Percentiles rank a stretch among this genome's conserved stretches.
These are phyloP conservation scores for Leptomonas seymouri DNA, from an alignment of 208 protist genomes.

Conservation along the genomic window DNA sequence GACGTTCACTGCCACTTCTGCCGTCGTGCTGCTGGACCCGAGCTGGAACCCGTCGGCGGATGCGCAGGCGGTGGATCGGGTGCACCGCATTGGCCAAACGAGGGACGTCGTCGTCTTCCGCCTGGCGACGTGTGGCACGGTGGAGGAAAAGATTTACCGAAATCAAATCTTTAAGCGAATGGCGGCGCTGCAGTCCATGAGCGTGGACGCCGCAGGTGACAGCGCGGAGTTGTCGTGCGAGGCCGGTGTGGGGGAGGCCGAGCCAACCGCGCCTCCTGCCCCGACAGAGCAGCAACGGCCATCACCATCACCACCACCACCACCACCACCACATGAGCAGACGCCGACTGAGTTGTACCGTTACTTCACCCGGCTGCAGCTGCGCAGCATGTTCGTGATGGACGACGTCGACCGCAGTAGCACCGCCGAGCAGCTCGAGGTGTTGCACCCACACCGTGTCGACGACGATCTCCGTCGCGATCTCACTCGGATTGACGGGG, in stretches of 20 bases:
- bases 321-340: too few species aligned
- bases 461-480: conserved; percentile 15
- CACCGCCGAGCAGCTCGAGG: conserved; percentile 71
- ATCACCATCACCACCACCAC: too few species aligned
- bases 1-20: conserved; percentile 95
- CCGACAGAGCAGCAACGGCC: too few species aligned
- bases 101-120: conserved; percentile 95
- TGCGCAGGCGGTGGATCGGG: conserved; percentile 96
- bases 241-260: not conserved
- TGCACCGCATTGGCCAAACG: conserved; percentile 98
- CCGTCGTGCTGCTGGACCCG: conserved; percentile 96
- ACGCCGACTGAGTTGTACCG: conserved; percentile 43
- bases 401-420: conserved; percentile 50
- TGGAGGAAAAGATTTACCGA: conserved; percentile 99
- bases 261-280: not conserved
- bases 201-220: not conserved
- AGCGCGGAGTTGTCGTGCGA: not conserved
- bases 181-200: conserved; percentile 65
- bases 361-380: conserved; percentile 87
- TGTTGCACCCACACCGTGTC: conserved; percentile 58
- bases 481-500: conserved; percentile 30
- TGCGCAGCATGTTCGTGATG: conserved; percentile 81
- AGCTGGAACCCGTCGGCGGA: conserved; percentile 98
- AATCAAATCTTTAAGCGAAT: conserved; percentile 97
- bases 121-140: conserved; percentile 95